These are phyloP conservation scores for Basipetospora sp. DNA, from an alignment of 2,329 filamentous ascomycete species.

Conservation along the genomic window DNA sequence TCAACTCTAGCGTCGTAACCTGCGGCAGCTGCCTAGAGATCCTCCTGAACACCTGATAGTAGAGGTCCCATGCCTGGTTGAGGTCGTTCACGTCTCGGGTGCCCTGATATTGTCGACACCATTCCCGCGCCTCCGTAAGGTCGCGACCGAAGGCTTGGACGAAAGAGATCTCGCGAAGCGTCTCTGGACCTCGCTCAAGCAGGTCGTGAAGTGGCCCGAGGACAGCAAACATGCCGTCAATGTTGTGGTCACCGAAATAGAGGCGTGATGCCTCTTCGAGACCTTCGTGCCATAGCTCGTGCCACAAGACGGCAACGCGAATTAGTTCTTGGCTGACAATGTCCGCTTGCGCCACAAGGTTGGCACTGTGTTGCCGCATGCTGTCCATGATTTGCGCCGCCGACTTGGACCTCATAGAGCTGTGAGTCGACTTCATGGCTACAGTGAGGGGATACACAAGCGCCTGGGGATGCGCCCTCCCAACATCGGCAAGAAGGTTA, in stretches of 20 bases:
- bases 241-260: conserved; percentile 95
- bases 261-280: conserved; percentile 89
- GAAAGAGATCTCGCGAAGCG: conserved; percentile 88
- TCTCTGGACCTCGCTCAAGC: conserved; percentile 82
- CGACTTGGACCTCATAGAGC: conserved; percentile 68
- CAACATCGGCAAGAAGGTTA: conserved; percentile 80
- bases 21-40: conserved; percentile 89
- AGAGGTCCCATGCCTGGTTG: conserved; percentile 97
- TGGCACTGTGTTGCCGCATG: conserved; percentile 87
- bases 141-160: conserved; percentile 94
- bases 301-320: conserved; percentile 91
- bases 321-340: conserved; percentile 93
- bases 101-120: conserved; percentile 81
- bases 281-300: conserved; percentile 97
- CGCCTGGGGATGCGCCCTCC: conserved; percentile 85
- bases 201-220: conserved; percentile 82
- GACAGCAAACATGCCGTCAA: conserved; percentile 90
- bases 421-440: conserved; percentile 84
- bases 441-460: conserved; percentile 94
- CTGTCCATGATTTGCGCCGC: conserved; percentile 93
- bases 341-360: conserved; percentile 86
- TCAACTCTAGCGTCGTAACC: conserved; percentile 79
- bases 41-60: conserved; percentile 94
- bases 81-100: conserved; percentile 87
- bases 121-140: conserved; percentile 84